Base-by-base conservation (phyloP, 306 rosid genomes). In the Pachyrhizus erosus region DNA sequence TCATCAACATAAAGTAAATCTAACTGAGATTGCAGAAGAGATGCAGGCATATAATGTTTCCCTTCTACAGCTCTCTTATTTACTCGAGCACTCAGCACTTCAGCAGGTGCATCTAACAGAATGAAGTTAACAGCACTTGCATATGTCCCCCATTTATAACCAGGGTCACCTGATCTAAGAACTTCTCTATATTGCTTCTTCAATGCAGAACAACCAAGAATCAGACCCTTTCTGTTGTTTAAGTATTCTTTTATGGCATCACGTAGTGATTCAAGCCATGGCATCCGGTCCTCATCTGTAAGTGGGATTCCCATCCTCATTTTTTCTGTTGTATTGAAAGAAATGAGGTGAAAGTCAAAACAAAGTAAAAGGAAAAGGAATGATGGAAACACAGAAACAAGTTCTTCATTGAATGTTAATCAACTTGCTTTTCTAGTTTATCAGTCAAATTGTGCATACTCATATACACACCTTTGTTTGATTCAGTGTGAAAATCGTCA, bases 151-250 rank as follows among this genome's bases (percentile, higher is more conserved):
- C 4, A 43, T n/a, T 77, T 80, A 71, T 89, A 91, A 27, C 86
- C 81, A 74, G 91, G 85, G 26, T 90, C 97, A 14, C 86, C 91
- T 27, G 93, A 95, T 89, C 98, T 83, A 39, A 95, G 86, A 42
- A 86, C 86, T 24, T 95, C 94, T 80, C 98, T 87, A 74, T 95
- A 93, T 54, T 67, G 80, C 82, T 80, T 89, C 87, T 86, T 87
- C 78, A 95, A 83, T 21, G 99, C 99, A 57, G 99, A 95, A 52
- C 98, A 95, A 27, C 93, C 91, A 58, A 91, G 88, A 86, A 93
- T 21, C 51, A 91, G 26, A 71, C 79, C 87, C 24, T 67, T 83
- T 46, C 68, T 71, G 51, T 75, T 72, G 0, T 69, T 62, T 18
- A 91, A 42, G 77, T 42, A 46, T 31, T 88, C 91, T 77, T 68